These are phyloP conservation scores for Saxispiralis lemnorum DNA, from an alignment of 495 filamentous ascomycete genomes.

Conservation along the genomic window DNA sequence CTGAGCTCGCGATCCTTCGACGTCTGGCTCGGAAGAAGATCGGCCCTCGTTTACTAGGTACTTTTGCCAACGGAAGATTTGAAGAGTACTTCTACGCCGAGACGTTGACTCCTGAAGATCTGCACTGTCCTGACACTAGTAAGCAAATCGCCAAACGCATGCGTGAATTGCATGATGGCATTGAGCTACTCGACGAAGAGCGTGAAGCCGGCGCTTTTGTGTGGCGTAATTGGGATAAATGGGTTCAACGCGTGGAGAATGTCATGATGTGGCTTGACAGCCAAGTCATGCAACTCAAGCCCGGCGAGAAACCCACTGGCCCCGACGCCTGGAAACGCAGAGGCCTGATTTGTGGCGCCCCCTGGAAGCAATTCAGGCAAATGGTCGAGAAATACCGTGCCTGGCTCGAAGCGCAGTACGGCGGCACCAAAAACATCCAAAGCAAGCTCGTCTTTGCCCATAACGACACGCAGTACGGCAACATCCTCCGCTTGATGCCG, in stretches of 20 bases:
- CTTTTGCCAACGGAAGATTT: constrained; percentile 89
- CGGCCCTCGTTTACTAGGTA: constrained; percentile 80
- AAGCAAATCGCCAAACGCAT: constrained; percentile 96
- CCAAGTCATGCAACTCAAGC: constrained; percentile 34
- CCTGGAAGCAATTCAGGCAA: constrained; percentile 62
- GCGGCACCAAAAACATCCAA: constrained; percentile 45
- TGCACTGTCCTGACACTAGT: constrained; percentile 66
- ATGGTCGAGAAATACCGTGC: constrained; percentile 61
- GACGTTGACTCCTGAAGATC: constrained; percentile 56
- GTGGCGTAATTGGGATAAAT: constrained; percentile 90
- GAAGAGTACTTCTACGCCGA: constrained; percentile 79
- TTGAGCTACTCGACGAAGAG: constrained; percentile 68
- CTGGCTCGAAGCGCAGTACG: constrained; percentile 57
- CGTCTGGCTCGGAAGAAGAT: constrained; percentile 82
- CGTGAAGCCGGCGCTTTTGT: constrained; percentile 61
- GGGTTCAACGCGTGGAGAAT: constrained; percentile 63
- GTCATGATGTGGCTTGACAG: constrained; percentile 61
- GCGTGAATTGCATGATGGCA: constrained; percentile 85
- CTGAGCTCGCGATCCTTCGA: constrained; percentile 69
- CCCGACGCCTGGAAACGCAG: constrained; percentile 43
- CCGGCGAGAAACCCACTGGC: constrained; percentile 18
- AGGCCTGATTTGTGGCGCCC: constrained; percentile 67
- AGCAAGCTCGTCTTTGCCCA: constrained; percentile 80
- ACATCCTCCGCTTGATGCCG: constrained; percentile 80
- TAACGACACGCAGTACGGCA: constrained; percentile 99